Percentiles rank a stretch among this genome's conserved stretches.
Conservation (phyloP, 768 basidiomycete species). For the Agaricus sinodeliciosus region DNA sequence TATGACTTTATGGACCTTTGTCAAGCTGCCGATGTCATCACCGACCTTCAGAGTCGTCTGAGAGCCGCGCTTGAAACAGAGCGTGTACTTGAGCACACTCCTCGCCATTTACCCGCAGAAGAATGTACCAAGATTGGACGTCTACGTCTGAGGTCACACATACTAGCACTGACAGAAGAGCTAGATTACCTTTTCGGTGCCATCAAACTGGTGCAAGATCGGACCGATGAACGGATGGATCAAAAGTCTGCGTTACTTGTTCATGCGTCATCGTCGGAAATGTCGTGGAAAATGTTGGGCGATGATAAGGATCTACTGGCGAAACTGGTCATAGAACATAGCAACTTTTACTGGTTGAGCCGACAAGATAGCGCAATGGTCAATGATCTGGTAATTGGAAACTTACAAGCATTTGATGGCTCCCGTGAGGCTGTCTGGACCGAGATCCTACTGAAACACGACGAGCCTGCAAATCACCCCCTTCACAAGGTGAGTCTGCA, state of each 20-base stretch:
- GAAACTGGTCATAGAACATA: constrained; percentile 77
- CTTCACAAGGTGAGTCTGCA: constrained; percentile 52
- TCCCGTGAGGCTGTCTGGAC: constrained; percentile 77
- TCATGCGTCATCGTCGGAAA: constrained; percentile 75
- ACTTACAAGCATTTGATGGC: constrained; percentile 83
- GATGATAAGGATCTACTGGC: constrained; percentile 65
- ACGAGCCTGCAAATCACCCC: constrained; percentile 63
- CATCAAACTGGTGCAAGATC: constrained; percentile 77
- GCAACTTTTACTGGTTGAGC: constrained; percentile 77
- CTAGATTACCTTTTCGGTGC: constrained; percentile 83
- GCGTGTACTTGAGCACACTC: constrained; percentile 30
- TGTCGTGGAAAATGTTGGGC: constrained; percentile 90
- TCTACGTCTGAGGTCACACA: constrained; percentile 66
- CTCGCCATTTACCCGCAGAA: constrained; percentile 32
- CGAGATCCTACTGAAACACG: constrained; percentile 79
- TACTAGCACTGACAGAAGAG: constrained; percentile 67
- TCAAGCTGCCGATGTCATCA: constrained; percentile 66
- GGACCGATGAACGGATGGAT: constrained; percentile 55
- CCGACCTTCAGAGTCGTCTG: constrained; percentile 67
- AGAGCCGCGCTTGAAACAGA: constrained; percentile 55
- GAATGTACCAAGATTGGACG: constrained; percentile 44
- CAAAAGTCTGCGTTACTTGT: constrained; percentile 77
- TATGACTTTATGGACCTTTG: constrained; percentile 81
- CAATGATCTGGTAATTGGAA: constrained; percentile 66
- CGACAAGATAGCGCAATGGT: constrained; percentile 84